Evolutionary conservation across 2,329 filamentous ascomycete genomes (phyloP), one percentile per base, ranked within the genome.

Genomic region (Colletotrichum sp.): DNA sequence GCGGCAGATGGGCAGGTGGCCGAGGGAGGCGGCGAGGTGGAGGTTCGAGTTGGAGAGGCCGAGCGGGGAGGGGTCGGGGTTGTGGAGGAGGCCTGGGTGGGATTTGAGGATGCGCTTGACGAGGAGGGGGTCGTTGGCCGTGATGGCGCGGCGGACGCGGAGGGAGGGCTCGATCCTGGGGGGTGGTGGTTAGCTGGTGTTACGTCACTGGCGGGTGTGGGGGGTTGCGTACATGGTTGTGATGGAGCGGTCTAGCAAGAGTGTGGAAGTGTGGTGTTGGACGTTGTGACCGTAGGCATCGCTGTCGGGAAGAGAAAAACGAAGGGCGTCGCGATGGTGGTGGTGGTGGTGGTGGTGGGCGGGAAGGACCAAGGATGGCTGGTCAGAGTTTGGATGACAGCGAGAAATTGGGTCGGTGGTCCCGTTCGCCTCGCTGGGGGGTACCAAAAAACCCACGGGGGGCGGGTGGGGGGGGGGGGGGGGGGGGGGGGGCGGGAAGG

Each of bases 31-130:
- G 59, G 95, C 95, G 4, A 98, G 90, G 84, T 98, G 95, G 52
- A 98, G 90, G 78, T 92, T 95, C 4, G 95, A 96, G 86, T 98
- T 97, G 83, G 94, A 94, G 79, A 95, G 92, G 66, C 90, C 91
- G 10, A 84, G 81, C 77, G 92, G 89, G 6, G 92, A 91, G 80
- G 91, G 90, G 84, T 98, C 95, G 4, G 95, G 95, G 82, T 98
- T 98, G 81, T 94, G 93, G 32, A 98, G 88, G 78, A 94, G 91
- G 21, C 86, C 82, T 0, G 94, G 94, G 81, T 96, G 92, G 75
- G 93, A 93, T 78, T 89, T 91, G 79, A 98, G 89, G 82, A 98
- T 96, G 82, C 95, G 94, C 79, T 90, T 87, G 79, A 96, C 94
- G 78, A 98, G 93, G 72, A 92, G 87, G 69, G 87, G 85, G 84